These are phyloP conservation scores for Calonectria henricotiae DNA, from an alignment of 2,329 filamentous ascomycete species.

Conservation along the genomic window DNA sequence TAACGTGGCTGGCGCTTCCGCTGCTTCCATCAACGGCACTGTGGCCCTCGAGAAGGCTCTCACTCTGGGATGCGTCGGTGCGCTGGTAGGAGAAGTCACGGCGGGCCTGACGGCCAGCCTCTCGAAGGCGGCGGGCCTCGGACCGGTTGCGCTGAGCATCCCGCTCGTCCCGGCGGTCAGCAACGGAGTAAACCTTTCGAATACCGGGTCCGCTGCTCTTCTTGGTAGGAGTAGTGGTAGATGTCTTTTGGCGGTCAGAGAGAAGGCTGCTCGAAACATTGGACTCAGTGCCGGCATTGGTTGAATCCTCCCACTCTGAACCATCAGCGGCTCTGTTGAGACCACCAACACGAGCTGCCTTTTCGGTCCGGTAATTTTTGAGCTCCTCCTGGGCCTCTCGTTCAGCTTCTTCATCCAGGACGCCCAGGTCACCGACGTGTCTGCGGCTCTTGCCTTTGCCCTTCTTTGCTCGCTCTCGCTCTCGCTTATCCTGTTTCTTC, in stretches of 20 bases:
- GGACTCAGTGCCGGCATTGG: conserved; percentile 75
- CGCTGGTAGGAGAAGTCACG: conserved; percentile 72
- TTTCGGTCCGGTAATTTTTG: conserved; percentile 88
- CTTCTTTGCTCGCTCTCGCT: conserved; percentile 59
- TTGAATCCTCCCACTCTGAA: conserved; percentile 83
- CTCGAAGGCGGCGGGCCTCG: conserved; percentile 71
- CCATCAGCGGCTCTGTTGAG: conserved; percentile 88
- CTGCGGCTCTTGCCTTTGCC: conserved; percentile 64
- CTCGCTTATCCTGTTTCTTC: conserved; percentile 68
- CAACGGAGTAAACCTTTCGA: conserved; percentile 75
- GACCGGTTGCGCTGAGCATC: conserved; percentile 71
- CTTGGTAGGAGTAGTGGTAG: conserved; percentile 64
- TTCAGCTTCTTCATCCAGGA: conserved; percentile 77
- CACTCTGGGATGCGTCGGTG: conserved; percentile 50
- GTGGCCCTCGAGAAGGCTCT: conserved; percentile 56
- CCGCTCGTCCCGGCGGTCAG: conserved; percentile 68
- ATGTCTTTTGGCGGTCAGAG: conserved; percentile 71
- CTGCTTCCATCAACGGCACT: conserved; percentile 57
- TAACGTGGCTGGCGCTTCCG: conserved; percentile 55
- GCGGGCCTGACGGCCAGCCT: conserved; percentile 65
- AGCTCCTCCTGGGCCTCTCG: conserved; percentile 79
- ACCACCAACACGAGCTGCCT: conserved; percentile 88
- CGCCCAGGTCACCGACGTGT: conserved; percentile 70
- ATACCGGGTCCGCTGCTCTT: conserved; percentile 63
- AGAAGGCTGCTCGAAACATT: conserved; percentile 77